phyloP scores from a whole-genome alignment of 441 rosid species.

The Populus hybrid region DNA sequence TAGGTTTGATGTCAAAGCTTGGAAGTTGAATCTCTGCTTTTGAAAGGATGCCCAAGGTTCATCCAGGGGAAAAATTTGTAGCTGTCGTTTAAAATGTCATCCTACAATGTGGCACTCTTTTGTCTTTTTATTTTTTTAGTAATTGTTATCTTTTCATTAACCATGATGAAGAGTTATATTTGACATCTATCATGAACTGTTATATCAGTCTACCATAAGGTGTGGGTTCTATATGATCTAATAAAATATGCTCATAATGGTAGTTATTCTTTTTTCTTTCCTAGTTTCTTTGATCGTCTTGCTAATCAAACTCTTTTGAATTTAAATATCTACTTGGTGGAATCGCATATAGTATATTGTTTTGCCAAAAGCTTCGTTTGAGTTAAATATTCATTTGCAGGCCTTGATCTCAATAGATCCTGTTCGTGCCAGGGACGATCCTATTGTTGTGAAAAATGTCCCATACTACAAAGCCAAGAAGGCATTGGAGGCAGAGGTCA shows the following conservation, averaged over 20 bases:
- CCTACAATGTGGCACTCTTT: not conserved
- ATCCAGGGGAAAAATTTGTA: not conserved
- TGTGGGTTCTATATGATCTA: not conserved
- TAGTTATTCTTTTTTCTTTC: not conserved
- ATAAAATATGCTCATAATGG: not conserved
- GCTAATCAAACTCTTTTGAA: not conserved
- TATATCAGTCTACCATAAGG: not conserved
- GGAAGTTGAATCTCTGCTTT: not conserved
- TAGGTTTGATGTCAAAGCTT: not conserved
- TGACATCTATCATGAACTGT: not conserved
- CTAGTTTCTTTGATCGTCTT: not conserved
- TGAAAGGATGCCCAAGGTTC: not conserved
- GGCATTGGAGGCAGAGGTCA: conserved; percentile 71
- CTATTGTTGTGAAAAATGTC: conserved; percentile 67
- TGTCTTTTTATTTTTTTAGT: too few species aligned
- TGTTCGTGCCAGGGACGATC: conserved; percentile 75
- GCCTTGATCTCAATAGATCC: conserved; percentile 81
- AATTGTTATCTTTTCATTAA: not conserved
- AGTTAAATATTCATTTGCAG: conserved; percentile 33
- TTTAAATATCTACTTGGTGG: not conserved
- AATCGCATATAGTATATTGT: not conserved
- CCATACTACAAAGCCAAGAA: conserved; percentile 83
- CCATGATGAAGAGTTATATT: not conserved
- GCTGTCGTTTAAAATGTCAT: not conserved
- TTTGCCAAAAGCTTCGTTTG: not conserved